Evolutionary conservation across 768 basidiomycete genomes (phyloP), one percentile per base, ranked within the genome.

Genomic region (Xerocomellus intermedius): DNA sequence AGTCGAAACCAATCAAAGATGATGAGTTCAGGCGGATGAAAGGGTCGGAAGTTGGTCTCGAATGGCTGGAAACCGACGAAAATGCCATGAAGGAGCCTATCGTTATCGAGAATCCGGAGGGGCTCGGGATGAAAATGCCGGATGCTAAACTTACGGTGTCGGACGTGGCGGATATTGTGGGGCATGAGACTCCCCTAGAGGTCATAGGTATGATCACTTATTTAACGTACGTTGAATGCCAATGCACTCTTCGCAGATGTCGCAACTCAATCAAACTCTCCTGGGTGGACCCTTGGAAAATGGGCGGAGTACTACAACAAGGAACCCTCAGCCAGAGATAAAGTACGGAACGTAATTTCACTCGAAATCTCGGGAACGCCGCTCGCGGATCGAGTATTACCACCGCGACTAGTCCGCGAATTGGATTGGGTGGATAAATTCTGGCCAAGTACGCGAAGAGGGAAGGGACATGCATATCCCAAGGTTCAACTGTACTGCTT

Each of bases 341-440:
- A 92, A 69, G 84, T 97, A 33, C 84, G 87, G 57, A 99, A 99
- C 65, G 93, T 99, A 30, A 99, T 99, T 52, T 94, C 92, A 3
- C 75, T 98, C 47, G 96, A 99, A 69, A 87, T 98, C 24, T 91
- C 91, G 2, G 92, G 91, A 8, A 94, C 92, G 4, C 75, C 82
- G 48, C 78, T 98, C 8, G 88, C 87, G 9, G 83, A 90, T 60
- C 79, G 80, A 68, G 85, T 99, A 22, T 72, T 84, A 3, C 94
- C 94, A 4, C 96, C 96, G 2, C 82, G 83, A 56, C 70, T 98
- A 22, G 89, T 91, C 36, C 80, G 90, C 49, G 91, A 98, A 52
- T 69, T 98, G 60, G 97, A 98, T 64, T 99, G 96, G 96, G 96
- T 98, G 7, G 94, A 97, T 68, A 90, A 88, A 56, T 91, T 86